Base-by-base conservation (phyloP, 2,329 filamentous ascomycete genomes). In the Cucurbitaria berberidis region DNA sequence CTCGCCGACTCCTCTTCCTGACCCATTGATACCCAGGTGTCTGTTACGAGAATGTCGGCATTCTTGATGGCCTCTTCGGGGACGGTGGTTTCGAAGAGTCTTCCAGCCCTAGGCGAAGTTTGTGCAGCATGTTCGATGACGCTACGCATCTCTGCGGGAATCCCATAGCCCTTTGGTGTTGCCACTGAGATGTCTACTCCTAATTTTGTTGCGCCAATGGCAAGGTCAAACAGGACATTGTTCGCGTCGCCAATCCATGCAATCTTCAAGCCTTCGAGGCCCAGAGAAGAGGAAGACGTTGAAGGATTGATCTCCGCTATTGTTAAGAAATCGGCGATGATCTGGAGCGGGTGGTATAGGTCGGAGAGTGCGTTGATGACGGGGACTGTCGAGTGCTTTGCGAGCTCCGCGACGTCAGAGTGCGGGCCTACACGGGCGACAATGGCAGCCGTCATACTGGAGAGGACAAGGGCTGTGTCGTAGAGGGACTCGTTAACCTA, bases 1-100 rank as follows among this genome's bases (percentile, higher is more conserved):
- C 89, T 89, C 63, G 87, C 82, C 34, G 86, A 82, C 76, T 99
- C 95, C 51, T 85, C 86, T 76, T 99, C 95, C 77, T 98, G 93
- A 41, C 95, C 95, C 95, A 99, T 99, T 1, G 91, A 96, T 27
- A 99, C 85, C 95, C 95, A 99, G 1, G 95, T 99, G 70, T 99
- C 95, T 0, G 95, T 99, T 19, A 98, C 92, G 52, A 99, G 81
- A 47, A 98, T 84, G 73, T 99, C 89, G 3, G 95, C 93, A 60
- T 88, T 80, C 78, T 90, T 90, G 70, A 97, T 86, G 1, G 82
- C 95, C 68, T 96, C 90, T 72, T 95, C 90, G 0, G 93, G 95
- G 0, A 89, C 80, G 19, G 82, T 89, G 0, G 91, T 96, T 76
- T 96, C 89, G 5, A 78, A 79, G 29, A 97, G 81, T 63, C 83